A percentile compares a stretch with the other conserved stretches of the same genome.
phyloP scores from a whole-genome alignment of 2,329 filamentous ascomycete genomes.

The Elsinoe batatas region DNA sequence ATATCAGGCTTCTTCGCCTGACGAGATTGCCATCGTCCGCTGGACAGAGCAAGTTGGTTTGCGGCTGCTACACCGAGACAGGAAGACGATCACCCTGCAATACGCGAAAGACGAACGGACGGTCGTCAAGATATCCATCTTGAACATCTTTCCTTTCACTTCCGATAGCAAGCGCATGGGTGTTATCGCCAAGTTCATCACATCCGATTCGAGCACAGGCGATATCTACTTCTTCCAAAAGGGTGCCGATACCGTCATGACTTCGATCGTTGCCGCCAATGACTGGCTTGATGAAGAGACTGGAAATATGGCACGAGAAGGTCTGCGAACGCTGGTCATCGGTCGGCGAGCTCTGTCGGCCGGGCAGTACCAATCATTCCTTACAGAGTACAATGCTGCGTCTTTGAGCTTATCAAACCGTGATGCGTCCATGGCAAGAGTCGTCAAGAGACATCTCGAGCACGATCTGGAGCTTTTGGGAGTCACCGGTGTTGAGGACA shows the following conservation, averaged over 20 bases:
- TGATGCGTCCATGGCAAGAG: constrained; percentile 69
- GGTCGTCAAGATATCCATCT: constrained; percentile 75
- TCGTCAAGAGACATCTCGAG: constrained; percentile 75
- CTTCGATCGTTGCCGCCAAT: constrained; percentile 85
- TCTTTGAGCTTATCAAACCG: constrained; percentile 70
- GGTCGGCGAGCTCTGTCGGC: constrained; percentile 77
- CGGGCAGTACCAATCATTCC: constrained; percentile 74
- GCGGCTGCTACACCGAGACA: constrained; percentile 72
- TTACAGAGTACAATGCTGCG: constrained; percentile 63
- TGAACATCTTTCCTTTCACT: constrained; percentile 95
- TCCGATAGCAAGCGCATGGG: constrained; percentile 98
- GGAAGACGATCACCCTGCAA: constrained; percentile 73
- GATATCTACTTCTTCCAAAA: constrained; percentile 99
- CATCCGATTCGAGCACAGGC: constrained; percentile 43
- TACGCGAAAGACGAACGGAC: constrained; percentile 62
- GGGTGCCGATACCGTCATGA: constrained; percentile 96
- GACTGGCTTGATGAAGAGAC: constrained; percentile 99
- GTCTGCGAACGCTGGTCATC: constrained; percentile 83
- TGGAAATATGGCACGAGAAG: constrained; percentile 98
- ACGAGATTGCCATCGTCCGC: constrained; percentile 93
- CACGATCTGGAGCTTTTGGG: constrained; percentile 82
- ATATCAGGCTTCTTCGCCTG: constrained; percentile 94
- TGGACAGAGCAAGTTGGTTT: constrained; percentile 93
- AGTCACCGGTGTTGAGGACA: constrained; percentile 97
- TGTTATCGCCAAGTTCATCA: constrained; percentile 78